Percentiles rank a stretch among this genome's conserved stretches.
Conservation (phyloP, 495 filamentous ascomycete genomes). For the Letharia columbiana region DNA sequence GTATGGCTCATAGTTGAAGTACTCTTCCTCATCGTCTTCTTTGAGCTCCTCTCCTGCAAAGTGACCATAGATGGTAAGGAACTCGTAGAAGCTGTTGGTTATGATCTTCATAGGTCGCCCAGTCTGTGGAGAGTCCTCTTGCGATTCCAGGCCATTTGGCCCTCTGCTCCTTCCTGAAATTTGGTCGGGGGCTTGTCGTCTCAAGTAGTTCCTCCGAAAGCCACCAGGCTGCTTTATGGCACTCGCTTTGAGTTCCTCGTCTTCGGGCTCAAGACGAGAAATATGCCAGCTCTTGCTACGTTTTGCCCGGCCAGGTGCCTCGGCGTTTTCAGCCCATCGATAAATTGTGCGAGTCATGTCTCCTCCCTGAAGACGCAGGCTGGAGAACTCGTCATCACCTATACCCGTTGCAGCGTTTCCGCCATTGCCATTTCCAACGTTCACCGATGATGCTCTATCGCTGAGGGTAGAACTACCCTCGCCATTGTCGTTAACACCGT, state of each 20-base stretch:
- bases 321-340: slow-evolving; percentile 80
- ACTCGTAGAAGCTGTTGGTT: slow-evolving; percentile 89
- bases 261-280: slow-evolving; percentile 64
- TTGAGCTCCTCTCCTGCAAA: slow-evolving; percentile 95
- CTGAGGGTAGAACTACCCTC: slow-evolving; percentile 30
- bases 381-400: slow-evolving; percentile 80
- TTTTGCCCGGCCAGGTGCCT: slow-evolving; percentile 46
- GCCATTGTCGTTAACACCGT: slow-evolving; percentile 31
- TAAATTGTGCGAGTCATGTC: slow-evolving; percentile 93
- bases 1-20: slow-evolving; percentile 65
- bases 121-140: slow-evolving; percentile 31
- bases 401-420: slow-evolving; percentile 41
- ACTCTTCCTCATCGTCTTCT: slow-evolving; percentile 93
- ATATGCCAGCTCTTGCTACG: slow-evolving; percentile 82
- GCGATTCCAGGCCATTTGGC: neutral
- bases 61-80: slow-evolving; percentile 88
- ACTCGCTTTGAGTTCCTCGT: slow-evolving; percentile 70
- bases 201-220: slow-evolving; percentile 80
- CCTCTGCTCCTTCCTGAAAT: slow-evolving; percentile 27
- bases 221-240: slow-evolving; percentile 87
- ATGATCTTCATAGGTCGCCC: slow-evolving; percentile 54
- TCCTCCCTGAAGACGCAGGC: slow-evolving; percentile 81
- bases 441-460: slow-evolving; percentile 5
- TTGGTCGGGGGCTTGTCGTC: slow-evolving; percentile 56
- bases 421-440: slow-evolving; percentile 36